Base-by-base conservation (phyloP, 352 stramenopile genomes). In the Phytopythium mirpurense region DNA sequence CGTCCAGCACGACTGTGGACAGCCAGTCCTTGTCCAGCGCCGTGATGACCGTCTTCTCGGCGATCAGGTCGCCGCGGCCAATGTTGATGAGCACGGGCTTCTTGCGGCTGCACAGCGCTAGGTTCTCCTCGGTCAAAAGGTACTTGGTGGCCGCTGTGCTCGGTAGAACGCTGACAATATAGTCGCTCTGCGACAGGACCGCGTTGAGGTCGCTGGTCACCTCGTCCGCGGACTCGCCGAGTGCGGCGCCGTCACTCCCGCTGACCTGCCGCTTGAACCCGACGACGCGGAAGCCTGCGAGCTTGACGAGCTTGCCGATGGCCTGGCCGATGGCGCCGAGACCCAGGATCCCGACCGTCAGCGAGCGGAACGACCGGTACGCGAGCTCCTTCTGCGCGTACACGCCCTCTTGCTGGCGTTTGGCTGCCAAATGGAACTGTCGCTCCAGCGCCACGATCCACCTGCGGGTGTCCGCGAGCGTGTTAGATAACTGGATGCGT, bases 11-110 rank as follows among this genome's bases (percentile, higher is more conserved):
- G 11, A 59, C 65, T 42, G 60, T 69, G 29, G 72, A 74, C 24
- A 96, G 70, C 62, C 74, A 87, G 11, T 70, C 18, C 7, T 59
- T 63, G 57, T 93, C 74, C 10, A 96, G 68, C 27, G 80, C 78
- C 21, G 54, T 38, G 23, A 94, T 24, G 37, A 96, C 61, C 31
- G 54, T 63, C 19, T 50, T 18, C 54, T 91, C 78, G 14, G 57
- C 56, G 47, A 95, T 78, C 45, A 96, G 63, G 53, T 93, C 85
- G 21, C 88, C 88, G 29, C 88, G 78, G 14, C 88, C 88, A 21
- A 94, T 83, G 65, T 96, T 96, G 62, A 96, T 78, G 56, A 96
- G 79, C 38, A 91, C 75, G n/a, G 83, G 82, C 59, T 86, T 67
- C 67, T 85, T 78, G n/a, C 65, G 43, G 0, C 54, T 54, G 32